A percentile compares a stretch with the other conserved stretches of the same genome.
These are phyloP conservation scores for Viola odorata DNA, from an alignment of 345 rosid species.

Conservation along the genomic window DNA sequence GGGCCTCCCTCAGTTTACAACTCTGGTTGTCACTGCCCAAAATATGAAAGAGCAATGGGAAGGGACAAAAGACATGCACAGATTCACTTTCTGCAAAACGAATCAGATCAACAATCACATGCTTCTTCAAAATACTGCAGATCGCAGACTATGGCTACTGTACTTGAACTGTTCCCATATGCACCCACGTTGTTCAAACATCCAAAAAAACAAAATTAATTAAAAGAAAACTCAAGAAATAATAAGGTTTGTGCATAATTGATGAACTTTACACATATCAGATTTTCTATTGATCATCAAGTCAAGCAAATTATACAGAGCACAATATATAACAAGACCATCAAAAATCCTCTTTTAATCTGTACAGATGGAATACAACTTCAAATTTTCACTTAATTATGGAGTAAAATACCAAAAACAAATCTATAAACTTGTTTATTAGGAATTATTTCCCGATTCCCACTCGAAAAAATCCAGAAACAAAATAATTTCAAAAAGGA, in stretches of 20 bases:
- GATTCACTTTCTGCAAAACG: too few species aligned
- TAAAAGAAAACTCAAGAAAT: neutral
- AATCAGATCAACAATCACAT: too few species aligned
- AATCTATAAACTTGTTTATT: conserved; percentile 4
- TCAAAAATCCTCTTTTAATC: conserved; percentile 23
- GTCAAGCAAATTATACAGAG: neutral
- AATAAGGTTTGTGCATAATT: neutral
- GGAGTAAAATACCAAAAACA: neutral
- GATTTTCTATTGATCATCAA: conserved; percentile 3
- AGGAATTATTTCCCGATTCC: conserved; percentile 16
- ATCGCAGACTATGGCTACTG: too few species aligned
- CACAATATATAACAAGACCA: conserved; percentile 13
- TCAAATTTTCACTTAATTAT: neutral
- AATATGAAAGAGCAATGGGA: too few species aligned
- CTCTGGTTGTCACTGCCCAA: too few species aligned
- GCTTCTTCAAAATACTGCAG: too few species aligned
- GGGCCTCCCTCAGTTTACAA: too few species aligned
- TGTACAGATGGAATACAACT: conserved; percentile 21
- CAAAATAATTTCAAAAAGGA: neutral
- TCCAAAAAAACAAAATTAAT: neutral
- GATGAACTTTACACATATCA: neutral
- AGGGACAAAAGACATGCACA: too few species aligned
- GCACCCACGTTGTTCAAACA: neutral
- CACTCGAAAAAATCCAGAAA: conserved; percentile 12
- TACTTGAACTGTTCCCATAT: too few species aligned